These are phyloP conservation scores for Talaromyces pinophilus DNA, from an alignment of 2,329 filamentous ascomycete genomes.

Conservation along the genomic window DNA sequence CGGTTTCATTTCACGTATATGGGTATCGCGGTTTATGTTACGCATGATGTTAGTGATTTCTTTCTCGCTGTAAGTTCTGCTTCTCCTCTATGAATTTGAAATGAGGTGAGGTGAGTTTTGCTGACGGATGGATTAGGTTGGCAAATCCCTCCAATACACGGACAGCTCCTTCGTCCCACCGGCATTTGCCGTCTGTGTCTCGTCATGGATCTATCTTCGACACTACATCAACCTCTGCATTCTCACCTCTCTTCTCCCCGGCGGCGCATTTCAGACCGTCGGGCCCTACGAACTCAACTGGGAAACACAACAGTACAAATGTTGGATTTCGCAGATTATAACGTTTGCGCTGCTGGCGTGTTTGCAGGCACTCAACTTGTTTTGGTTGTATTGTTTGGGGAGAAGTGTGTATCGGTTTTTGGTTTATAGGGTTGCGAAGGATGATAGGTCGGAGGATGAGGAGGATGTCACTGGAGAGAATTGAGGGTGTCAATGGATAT, in stretches of 20 bases:
- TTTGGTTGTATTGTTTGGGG: conserved; percentile 22
- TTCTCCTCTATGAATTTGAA: neutral
- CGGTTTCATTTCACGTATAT: conserved; percentile 23
- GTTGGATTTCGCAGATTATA: conserved; percentile 23
- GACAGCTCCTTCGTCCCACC: neutral
- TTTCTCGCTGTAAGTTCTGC: conserved; percentile 18
- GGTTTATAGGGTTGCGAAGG: conserved; percentile 14
- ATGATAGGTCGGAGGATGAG: conserved; percentile 22
- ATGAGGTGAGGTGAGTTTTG: too few relatives aligned
- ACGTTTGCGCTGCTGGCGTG: conserved; percentile 17
- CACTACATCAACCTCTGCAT: conserved; percentile 21
- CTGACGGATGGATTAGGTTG: neutral
- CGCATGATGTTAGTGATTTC: conserved; percentile 23
- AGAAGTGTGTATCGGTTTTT: conserved; percentile 18
- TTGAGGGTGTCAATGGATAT: neutral
- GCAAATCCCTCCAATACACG: conserved; percentile 21
- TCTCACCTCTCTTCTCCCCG: conserved; percentile 13
- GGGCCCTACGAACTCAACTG: conserved; percentile 21
- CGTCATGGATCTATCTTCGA: conserved; percentile 19
- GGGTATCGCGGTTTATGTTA: conserved; percentile 21
- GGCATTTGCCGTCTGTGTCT: conserved; percentile 2
- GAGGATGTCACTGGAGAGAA: neutral
- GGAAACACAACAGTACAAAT: conserved; percentile 22
- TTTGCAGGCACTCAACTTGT: conserved; percentile 20
- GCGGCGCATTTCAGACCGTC: conserved; percentile 20